Conservation (phyloP, 805 yeast genomes). For the Hanseniaspora pseudoguilliermondii region DNA sequence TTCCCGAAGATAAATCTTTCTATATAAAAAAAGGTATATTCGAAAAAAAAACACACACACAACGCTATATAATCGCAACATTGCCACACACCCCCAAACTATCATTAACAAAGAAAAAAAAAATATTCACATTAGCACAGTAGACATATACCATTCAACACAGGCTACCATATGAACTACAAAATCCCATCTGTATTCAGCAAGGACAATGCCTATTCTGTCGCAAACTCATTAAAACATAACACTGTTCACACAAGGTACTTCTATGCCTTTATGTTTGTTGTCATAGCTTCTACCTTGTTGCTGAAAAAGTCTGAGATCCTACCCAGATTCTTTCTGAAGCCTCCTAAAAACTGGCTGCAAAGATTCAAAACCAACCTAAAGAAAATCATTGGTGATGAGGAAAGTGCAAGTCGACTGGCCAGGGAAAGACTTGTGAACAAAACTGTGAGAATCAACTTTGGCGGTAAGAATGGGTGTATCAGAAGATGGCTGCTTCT, state of each 20-base stretch:
- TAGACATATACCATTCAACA: not conserved
- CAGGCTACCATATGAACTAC: not conserved
- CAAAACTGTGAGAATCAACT: constrained; percentile 11
- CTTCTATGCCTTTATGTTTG: not conserved
- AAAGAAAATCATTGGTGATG: not conserved
- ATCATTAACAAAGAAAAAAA: not conserved
- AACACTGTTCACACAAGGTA: not conserved
- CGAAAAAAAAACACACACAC: not conserved
- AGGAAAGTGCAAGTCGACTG: not conserved
- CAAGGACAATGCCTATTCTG: not conserved
- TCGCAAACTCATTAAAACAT: not conserved
- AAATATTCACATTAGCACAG: not conserved
- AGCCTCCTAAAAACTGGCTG: constrained; percentile 12
- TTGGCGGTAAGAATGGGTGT: constrained; percentile 12
- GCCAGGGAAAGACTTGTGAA: not conserved
- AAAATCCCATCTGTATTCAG: not conserved
- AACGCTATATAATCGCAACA: not conserved
- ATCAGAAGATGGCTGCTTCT: constrained; percentile 13
- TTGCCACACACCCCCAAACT: not conserved
- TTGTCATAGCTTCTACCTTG: not conserved
- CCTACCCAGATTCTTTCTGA: not conserved
- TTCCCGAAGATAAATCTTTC: not conserved
- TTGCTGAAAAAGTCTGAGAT: not conserved
- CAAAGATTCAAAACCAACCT: constrained; percentile 8
- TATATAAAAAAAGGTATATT: not conserved